Evolutionary conservation across 2,329 filamentous ascomycete species (phyloP), one percentile per base, ranked within the genome.

Genomic region (Colletotrichum spaethianum): DNA sequence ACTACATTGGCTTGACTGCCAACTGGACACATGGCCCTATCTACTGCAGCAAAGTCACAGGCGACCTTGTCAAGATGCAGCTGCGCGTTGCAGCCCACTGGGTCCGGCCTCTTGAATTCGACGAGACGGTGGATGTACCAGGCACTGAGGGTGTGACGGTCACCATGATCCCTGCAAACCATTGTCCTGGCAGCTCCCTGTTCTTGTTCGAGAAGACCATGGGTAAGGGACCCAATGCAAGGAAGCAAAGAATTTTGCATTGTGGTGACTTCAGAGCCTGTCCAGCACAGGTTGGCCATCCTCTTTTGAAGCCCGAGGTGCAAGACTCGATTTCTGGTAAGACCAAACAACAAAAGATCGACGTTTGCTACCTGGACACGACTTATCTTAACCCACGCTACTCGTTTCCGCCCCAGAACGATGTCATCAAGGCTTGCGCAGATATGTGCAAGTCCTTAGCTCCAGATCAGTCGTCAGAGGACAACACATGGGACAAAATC

Each of bases 381-480:
- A 99, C 96, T 0, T 99, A 99, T 79, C 88, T 99, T 14, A 98
- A 96, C 74, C 96, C 96, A 0, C 95, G 95, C 74, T 99, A 98
- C 81, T 93, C 96, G 0, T 99, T 99, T 76, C 96, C 96, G 0
- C 92, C 90, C 4, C 96, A 99, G 79, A 88, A 93, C 68, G 92
- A 96, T 75, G 96, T 99, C 66, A 94, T 98, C 73, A 86, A 89
- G 74, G 93, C 96, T 11, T 98, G 95, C 78, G 94, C 94, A 4
- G 93, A 97, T 44, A 91, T 98, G 81, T 98, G 95, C 78, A 90
- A 93, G n/a, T 92, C 89, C 72, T 86, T 96, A 65, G 93, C 91
- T 66, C 91, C 93, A 63, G 90, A 93, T 66, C 87, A 89, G 1
- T 85, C 83, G 59, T 84, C 79, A 55, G 81, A 85, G 38, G 84